Percentiles rank a stretch among this genome's conserved stretches.
These are phyloP conservation scores for Myriosclerotinia curreyana DNA, from an alignment of 2,329 filamentous ascomycete species.

Conservation along the genomic window DNA sequence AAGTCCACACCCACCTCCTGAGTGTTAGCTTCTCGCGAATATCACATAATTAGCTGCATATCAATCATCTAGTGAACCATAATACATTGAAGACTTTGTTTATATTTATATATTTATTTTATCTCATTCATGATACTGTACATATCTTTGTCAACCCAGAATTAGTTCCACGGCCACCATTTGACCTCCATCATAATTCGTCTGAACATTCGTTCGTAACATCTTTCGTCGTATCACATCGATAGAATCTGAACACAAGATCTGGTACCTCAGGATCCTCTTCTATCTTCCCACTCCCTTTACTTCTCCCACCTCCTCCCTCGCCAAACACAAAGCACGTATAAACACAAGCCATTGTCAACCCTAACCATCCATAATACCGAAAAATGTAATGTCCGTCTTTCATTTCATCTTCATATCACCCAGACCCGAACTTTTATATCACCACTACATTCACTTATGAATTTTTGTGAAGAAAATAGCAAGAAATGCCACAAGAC, in stretches of 20 bases:
- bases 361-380: background rate
- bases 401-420: background rate
- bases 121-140: background rate
- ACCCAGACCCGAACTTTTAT: background rate
- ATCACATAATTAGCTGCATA: background rate
- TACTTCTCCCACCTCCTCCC: no score
- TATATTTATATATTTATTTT: background rate
- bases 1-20: no score
- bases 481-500: conserved; percentile 29
- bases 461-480: conserved; percentile 19
- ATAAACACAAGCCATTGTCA: background rate
- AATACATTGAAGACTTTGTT: background rate
- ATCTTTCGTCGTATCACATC: background rate
- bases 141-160: background rate
- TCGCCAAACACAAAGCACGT: background rate
- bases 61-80: background rate
- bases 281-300: no score
- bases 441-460: background rate
- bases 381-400: background rate
- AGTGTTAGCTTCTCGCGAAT: background rate
- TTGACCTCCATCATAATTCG: background rate
- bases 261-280: background rate
- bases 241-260: background rate
- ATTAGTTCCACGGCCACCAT: conserved; percentile 1
- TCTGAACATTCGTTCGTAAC: background rate